These are phyloP conservation scores for Capronia americana DNA, from an alignment of 2,329 filamentous ascomycete genomes.

Conservation along the genomic window DNA sequence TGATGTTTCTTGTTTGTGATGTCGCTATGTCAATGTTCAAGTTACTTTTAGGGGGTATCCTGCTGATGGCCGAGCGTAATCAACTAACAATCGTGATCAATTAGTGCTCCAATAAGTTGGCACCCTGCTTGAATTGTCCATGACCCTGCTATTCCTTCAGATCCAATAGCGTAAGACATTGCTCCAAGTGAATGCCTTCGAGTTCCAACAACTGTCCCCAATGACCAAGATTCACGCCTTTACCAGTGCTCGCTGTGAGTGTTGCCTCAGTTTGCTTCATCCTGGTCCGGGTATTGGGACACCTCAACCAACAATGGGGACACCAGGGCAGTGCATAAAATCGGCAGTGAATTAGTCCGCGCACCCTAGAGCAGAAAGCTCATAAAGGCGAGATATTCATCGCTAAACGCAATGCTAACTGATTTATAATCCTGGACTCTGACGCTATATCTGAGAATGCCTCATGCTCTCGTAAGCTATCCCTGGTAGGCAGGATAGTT, in stretches of 20 bases:
- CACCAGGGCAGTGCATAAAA: neutral
- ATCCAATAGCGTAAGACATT: neutral
- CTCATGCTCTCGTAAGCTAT: slow-evolving; percentile 20
- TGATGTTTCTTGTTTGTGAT: neutral
- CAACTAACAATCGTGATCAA: slow-evolving; percentile 1
- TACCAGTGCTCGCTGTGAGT: neutral
- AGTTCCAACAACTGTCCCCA: neutral
- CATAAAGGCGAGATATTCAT: neutral
- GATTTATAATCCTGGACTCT: neutral
- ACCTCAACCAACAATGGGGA: neutral
- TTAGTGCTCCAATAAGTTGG: neutral
- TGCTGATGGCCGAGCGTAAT: neutral
- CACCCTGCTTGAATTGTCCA: neutral
- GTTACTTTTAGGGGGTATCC: slow-evolving; percentile 15
- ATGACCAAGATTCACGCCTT: neutral
- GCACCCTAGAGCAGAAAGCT: neutral
- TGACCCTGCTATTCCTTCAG: neutral
- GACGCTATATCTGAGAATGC: slow-evolving; percentile 9
- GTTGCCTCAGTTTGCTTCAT: neutral
- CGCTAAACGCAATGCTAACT: neutral
- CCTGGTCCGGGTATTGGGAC: neutral
- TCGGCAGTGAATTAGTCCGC: neutral
- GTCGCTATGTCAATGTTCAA: slow-evolving; percentile 11
- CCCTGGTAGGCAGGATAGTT: slow-evolving; percentile 32
- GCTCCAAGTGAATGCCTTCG: neutral